phyloP scores from a whole-genome alignment of 768 basidiomycete species.

The Tulasnella sp. region DNA sequence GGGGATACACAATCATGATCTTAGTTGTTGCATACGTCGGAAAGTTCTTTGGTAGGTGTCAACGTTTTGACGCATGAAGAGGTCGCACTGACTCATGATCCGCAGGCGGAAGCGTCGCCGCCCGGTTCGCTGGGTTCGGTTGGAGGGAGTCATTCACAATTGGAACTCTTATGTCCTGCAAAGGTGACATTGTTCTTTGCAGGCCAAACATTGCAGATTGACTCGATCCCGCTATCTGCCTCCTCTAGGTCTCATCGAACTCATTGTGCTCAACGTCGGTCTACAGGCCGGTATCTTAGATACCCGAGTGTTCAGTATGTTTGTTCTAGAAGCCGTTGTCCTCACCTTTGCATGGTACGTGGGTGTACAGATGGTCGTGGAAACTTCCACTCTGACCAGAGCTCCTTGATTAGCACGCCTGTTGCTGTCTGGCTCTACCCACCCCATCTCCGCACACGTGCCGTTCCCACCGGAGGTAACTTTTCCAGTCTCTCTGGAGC shows the following conservation, averaged over 20 bases:
- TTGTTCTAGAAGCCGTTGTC: constrained; percentile 77
- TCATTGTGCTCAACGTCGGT: constrained; percentile 95
- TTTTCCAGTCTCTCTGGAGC: constrained; percentile 47
- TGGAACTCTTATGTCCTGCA: constrained; percentile 92
- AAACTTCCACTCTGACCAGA: neutral
- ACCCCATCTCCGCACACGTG: constrained; percentile 53
- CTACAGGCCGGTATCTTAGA: constrained; percentile 71
- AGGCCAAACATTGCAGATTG: neutral
- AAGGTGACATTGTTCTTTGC: constrained; percentile 57
- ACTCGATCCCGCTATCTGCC: neutral
- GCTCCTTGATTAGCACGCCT: constrained; percentile 48
- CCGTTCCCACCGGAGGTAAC: constrained; percentile 46
- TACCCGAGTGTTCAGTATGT: constrained; percentile 84
- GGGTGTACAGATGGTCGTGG: neutral
- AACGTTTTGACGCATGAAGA: neutral
- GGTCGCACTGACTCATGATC: neutral
- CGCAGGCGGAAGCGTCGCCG: constrained; percentile 61
- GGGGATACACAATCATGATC: constrained; percentile 85
- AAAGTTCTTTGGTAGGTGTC: constrained; percentile 64
- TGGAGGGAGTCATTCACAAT: constrained; percentile 81
- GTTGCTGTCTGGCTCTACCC: constrained; percentile 66
- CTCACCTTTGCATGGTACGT: constrained; percentile 56
- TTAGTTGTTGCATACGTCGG: constrained; percentile 73
- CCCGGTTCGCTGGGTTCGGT: constrained; percentile 62
- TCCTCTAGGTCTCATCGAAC: constrained; percentile 58